Base-by-base conservation (phyloP, 768 basidiomycete genomes). In the Hydnum rufescens region DNA sequence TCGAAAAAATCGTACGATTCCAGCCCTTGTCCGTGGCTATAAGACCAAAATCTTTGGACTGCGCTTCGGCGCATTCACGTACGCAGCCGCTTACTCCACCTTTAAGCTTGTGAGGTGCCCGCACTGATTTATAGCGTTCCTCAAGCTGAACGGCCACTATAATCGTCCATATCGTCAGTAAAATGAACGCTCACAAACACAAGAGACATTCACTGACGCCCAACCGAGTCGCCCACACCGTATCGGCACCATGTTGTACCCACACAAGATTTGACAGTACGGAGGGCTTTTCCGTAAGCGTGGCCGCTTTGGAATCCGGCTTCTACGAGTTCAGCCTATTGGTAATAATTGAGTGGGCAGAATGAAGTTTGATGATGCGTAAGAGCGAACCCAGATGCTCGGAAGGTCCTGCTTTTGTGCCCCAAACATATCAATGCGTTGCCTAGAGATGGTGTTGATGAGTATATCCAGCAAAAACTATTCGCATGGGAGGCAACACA, bases 21-120 rank as follows among this genome's bases (percentile, higher is more conserved):
- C 80, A 83, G n/a, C 81, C 81, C 63, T 83, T 82, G 63, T 76
- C 77, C 0, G 79, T 81, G 1, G 80, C 81, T 53, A 83, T 83
- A 34, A 82, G 64, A 8, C 81, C 81, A 58, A 83, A 85, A 62
- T 83, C 80, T 60, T 75, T 80, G 8, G 67, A 67, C 58, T 85
- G 82, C 2, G 82, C 81, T 62, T 83, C 82, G 0, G 81, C 82
- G 55, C 82, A 85, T 60, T 83, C 82, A 18, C 81, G 71, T 0
- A 80, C 71, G 59, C 81, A 83, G 19, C 81, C 81, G 22, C 74
- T 76, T 3, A 85, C 78, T 6, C 82, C 82, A 25, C 80, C 81
- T 63, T 83, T 82, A 61, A 83, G 65, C 62, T 82, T 82, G 62
- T 80, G 78, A n/a, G 78, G 79, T 3, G 72, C 71, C 5, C 77